These are phyloP conservation scores for Adiantum capillusveneris DNA, from an alignment of 75 land plant species.

Conservation along the genomic window DNA sequence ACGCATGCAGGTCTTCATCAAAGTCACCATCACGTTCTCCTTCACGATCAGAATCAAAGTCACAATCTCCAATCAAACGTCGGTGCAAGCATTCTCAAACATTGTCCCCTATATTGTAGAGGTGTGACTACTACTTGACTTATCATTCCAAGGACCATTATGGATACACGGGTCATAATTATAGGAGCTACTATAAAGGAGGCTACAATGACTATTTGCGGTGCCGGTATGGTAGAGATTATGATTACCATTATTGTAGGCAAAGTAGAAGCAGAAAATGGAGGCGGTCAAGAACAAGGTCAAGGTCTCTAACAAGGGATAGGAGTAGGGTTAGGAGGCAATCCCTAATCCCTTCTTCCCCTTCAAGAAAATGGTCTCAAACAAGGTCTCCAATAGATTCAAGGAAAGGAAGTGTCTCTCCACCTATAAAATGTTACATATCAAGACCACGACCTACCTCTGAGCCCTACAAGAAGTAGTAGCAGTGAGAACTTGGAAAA, in stretches of 20 bases:
- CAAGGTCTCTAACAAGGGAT: background rate
- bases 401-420: constrained; percentile 9
- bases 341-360: background rate
- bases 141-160: constrained; percentile 21
- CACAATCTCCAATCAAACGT: constrained; percentile 18
- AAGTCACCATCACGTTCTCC: constrained; percentile 7
- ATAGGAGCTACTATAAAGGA: constrained; percentile 13
- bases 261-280: constrained; percentile 19
- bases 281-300: constrained; percentile 4
- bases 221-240: constrained; percentile 15
- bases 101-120: constrained; percentile 23
- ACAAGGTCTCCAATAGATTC: constrained; percentile 14
- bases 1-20: constrained; percentile 11
- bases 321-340: background rate
- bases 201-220: constrained; percentile 11
- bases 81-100: constrained; percentile 10
- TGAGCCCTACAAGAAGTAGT: background rate
- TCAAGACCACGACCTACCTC: background rate
- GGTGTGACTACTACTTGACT: constrained; percentile 15
- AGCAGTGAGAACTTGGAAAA: too few relatives aligned
- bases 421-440: constrained; percentile 7
- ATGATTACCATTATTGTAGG: constrained; percentile 20
- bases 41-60: constrained; percentile 17
- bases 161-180: constrained; percentile 14
- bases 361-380: background rate